A percentile compares a stretch with the other conserved stretches of the same genome.
Evolutionary conservation across 2,329 filamentous ascomycete genomes (phyloP).

Genomic region (Bipolaris victoriae): DNA sequence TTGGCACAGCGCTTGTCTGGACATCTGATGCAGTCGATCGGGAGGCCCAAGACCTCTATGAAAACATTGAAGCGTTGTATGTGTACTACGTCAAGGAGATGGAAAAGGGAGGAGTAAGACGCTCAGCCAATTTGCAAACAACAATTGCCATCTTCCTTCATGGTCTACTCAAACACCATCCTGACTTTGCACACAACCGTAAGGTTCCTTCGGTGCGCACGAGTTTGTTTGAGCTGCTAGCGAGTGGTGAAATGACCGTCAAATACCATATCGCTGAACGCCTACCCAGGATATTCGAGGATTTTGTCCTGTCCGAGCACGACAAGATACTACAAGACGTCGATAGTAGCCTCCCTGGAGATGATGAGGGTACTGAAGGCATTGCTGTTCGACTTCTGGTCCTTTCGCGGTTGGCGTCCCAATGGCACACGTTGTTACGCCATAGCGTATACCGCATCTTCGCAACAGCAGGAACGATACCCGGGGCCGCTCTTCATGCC

Average conservation of each 20-base stretch:
- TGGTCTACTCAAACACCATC: slow-evolving; percentile 68
- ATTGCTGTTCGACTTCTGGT: slow-evolving; percentile 83
- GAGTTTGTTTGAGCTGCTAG: slow-evolving; percentile 75
- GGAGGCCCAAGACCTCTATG: slow-evolving; percentile 56
- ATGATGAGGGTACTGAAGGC: slow-evolving; percentile 75
- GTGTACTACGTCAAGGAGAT: slow-evolving; percentile 73
- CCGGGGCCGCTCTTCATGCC: slow-evolving; percentile 71
- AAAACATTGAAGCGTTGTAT: slow-evolving; percentile 77
- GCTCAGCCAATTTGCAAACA: slow-evolving; percentile 73
- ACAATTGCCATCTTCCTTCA: slow-evolving; percentile 72
- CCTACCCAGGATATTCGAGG: slow-evolving; percentile 76
- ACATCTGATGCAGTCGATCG: slow-evolving; percentile 28
- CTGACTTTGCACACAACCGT: slow-evolving; percentile 68
- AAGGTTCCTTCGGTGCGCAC: slow-evolving; percentile 69
- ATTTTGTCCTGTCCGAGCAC: slow-evolving; percentile 82
- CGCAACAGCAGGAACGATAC: slow-evolving; percentile 79
- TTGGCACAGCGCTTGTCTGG: slow-evolving; percentile 39
- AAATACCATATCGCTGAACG: slow-evolving; percentile 76
- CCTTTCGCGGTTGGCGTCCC: slow-evolving; percentile 76
- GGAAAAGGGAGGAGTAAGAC: slow-evolving; percentile 66
- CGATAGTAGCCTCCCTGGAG: slow-evolving; percentile 75
- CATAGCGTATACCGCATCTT: slow-evolving; percentile 93
- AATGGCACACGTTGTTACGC: slow-evolving; percentile 84
- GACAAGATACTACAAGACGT: slow-evolving; percentile 86
- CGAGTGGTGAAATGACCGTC: slow-evolving; percentile 68